These are phyloP conservation scores for Vitis hybrid DNA, from an alignment of 177 flowering plant species.

Conservation along the genomic window DNA sequence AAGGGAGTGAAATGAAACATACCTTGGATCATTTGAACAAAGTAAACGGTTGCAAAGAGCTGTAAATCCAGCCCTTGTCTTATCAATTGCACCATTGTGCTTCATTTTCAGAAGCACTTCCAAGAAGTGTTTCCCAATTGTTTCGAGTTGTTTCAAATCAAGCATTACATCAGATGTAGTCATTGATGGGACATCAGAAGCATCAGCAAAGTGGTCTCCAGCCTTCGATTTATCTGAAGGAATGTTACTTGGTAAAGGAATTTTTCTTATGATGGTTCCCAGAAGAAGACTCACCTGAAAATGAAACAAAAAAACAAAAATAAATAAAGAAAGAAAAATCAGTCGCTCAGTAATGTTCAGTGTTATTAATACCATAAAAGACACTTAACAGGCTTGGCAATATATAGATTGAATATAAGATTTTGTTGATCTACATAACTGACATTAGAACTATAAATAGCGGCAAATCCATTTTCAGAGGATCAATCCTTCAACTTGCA, in stretches of 20 bases:
- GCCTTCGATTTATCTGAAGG: constrained; percentile 24
- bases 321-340: not conserved
- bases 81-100: constrained; percentile 99
- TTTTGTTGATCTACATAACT: not conserved
- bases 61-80: constrained; percentile 97
- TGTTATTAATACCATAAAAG: not conserved
- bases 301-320: not conserved
- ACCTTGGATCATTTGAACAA: constrained; percentile 95
- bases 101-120: constrained; percentile 98
- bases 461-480: not conserved
- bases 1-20: constrained; percentile 14
- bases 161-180: constrained; percentile 42
- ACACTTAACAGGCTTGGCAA: not conserved
- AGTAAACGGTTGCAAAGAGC: constrained; percentile 98
- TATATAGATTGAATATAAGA: not conserved
- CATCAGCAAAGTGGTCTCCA: constrained; percentile 18
- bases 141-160: constrained; percentile 80
- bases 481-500: not conserved
- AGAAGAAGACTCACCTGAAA: constrained; percentile 92
- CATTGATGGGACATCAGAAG: constrained; percentile 17
- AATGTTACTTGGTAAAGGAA: constrained; percentile 66
- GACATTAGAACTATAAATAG: too few species aligned
- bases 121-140: constrained; percentile 84
- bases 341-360: not conserved
- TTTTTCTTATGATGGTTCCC: constrained; percentile 87